phyloP scores from a whole-genome alignment of 2,329 filamentous ascomycete species.

The Lojkania enalia region DNA sequence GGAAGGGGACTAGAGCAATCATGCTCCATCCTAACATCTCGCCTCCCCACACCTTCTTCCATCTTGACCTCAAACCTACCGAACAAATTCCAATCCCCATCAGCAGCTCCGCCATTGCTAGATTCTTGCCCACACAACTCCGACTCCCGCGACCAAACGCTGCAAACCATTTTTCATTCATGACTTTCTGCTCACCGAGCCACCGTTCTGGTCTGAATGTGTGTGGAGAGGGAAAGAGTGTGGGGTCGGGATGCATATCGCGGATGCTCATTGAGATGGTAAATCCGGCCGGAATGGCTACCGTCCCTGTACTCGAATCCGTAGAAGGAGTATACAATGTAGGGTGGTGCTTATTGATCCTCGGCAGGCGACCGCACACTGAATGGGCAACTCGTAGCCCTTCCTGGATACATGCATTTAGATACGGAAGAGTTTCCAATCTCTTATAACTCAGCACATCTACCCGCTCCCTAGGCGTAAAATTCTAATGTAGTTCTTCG shows the following conservation, averaged over 20 bases:
- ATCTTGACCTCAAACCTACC: slow-evolving; percentile 13
- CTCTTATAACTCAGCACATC: slow-evolving; percentile 12
- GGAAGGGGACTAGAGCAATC: slow-evolving; percentile 9
- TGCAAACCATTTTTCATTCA: slow-evolving; percentile 10
- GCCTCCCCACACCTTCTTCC: slow-evolving; percentile 8
- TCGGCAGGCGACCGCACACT: slow-evolving; percentile 10
- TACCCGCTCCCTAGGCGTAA: slow-evolving; percentile 10
- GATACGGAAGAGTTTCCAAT: slow-evolving; percentile 13
- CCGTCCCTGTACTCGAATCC: neutral
- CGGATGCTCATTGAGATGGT: slow-evolving; percentile 11
- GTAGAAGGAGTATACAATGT: slow-evolving; percentile 8
- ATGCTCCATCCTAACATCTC: slow-evolving; percentile 17
- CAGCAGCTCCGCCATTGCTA: slow-evolving; percentile 16
- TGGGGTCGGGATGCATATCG: slow-evolving; percentile 11
- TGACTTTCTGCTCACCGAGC: slow-evolving; percentile 6
- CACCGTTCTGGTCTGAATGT: slow-evolving; percentile 16
- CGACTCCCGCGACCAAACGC: slow-evolving; percentile 14
- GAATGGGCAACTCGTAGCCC: slow-evolving; percentile 10
- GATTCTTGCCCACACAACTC: slow-evolving; percentile 18
- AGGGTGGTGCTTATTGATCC: slow-evolving; percentile 9
- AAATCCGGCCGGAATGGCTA: neutral
- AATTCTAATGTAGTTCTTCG: slow-evolving; percentile 11
- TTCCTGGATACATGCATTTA: slow-evolving; percentile 14
- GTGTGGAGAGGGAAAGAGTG: slow-evolving; percentile 6
- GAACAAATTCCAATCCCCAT: slow-evolving; percentile 17